Base-by-base conservation (phyloP, 208 protist genomes). In the Endotrypanum monterogeii region DNA sequence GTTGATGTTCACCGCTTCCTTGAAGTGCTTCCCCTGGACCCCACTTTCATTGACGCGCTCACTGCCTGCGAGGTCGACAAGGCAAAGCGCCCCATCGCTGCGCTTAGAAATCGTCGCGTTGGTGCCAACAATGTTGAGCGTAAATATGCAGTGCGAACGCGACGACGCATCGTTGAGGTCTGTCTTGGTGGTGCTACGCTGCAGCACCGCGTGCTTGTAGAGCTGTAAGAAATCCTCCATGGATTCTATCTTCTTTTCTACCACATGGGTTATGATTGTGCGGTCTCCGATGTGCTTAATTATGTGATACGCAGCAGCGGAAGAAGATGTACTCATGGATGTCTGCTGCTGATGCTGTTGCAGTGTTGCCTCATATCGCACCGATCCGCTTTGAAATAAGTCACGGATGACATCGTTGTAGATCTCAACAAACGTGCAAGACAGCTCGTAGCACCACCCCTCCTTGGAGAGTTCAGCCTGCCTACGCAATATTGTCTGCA, bases 21-120 rank as follows among this genome's bases (percentile, higher is more conserved):
- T 90, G 57, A 98, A 83, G 54, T 95, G 88, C 74, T 90, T 80
- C 0, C 95, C 96, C 48, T 94, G 87, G 39, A 87, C 93, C 11
- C 94, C 95, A 14, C 93, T 97, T 25, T 98, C 94, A 55, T 88
- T 91, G 52, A 97, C 85, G 32, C 97, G 81, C 81, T 99, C 98
- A 67, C 94, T 98, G 54, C 98, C 98, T 7, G 98, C 98, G 46
- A 99, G 85, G 82, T 99, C 98, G 16, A 98, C 85, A 25, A 99
- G 83, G 78, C 91, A 97, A 39, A 98, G 79, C 32, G 85, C 82
- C 7, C 91, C 91, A 8, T 88, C 81, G 72, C 89, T 97, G 14
- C 85, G 86, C 73, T 96, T 93, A 2, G 87, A 82, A 54, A 96
- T 80, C 2, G 70, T 81, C 0, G 44, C 57, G 71, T 97, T 97